A percentile compares a stretch with the other conserved stretches of the same genome.
Evolutionary conservation across 179 eudicot species (phyloP).

Genomic region (Corrigiola litoralis): DNA sequence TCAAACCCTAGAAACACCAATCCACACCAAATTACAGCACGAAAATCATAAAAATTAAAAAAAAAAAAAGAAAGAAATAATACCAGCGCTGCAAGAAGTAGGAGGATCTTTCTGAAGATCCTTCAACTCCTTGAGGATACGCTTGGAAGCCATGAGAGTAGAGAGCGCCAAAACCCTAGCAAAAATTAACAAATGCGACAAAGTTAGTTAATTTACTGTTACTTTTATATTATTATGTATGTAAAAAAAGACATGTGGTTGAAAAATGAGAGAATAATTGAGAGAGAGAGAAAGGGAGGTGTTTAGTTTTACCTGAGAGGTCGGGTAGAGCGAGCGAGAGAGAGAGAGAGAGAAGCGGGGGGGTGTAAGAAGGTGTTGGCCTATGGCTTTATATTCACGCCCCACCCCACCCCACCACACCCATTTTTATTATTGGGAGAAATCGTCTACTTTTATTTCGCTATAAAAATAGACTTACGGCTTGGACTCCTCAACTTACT

Average conservation of each 20-base stretch:
- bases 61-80: neutral
- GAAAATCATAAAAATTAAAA: neutral
- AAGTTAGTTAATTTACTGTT: no score
- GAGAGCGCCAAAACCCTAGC: slow-evolving; percentile 28
- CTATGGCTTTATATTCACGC: neutral
- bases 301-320: neutral
- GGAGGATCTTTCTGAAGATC: slow-evolving; percentile 51
- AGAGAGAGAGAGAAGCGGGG: neutral
- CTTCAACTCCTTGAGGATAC: slow-evolving; percentile 39
- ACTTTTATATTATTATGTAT: neutral
- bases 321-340: neutral
- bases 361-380: neutral
- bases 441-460: no score
- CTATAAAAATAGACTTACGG: no score
- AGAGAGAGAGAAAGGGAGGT: neutral
- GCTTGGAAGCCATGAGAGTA: slow-evolving; percentile 41
- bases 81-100: slow-evolving; percentile 49
- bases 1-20: neutral
- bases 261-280: neutral
- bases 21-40: neutral
- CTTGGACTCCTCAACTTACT: no score
- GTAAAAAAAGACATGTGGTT: neutral
- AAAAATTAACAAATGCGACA: neutral
- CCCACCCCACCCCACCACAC: no score
- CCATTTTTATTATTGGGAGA: no score